Evolutionary conservation across 2,329 filamentous ascomycete genomes (phyloP).

Genomic region (Xylaria sp.): DNA sequence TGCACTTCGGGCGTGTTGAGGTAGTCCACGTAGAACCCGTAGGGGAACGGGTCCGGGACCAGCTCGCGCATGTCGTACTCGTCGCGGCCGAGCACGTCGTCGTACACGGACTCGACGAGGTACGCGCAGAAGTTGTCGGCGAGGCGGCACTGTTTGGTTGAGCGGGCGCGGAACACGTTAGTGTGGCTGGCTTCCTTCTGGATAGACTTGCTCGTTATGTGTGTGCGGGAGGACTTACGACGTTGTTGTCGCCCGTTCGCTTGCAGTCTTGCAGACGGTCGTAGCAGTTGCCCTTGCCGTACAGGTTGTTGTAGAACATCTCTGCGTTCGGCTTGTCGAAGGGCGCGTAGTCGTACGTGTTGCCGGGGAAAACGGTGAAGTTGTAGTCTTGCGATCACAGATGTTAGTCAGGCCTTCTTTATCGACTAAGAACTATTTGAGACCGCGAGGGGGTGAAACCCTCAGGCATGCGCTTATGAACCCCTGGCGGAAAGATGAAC

Average conservation of each 20-base stretch:
- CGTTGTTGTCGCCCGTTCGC: slow-evolving; percentile 58
- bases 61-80: slow-evolving; percentile 71
- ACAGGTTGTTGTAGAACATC: slow-evolving; percentile 68
- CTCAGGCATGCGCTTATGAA: not conserved
- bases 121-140: slow-evolving; percentile 67
- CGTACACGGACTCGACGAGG: slow-evolving; percentile 64
- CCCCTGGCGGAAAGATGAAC: not conserved
- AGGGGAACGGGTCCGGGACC: slow-evolving; percentile 67
- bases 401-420: not conserved
- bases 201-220: too few species aligned
- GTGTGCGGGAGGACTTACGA: slow-evolving; percentile 43
- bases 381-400: slow-evolving; percentile 58
- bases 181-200: not conserved
- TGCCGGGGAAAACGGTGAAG: slow-evolving; percentile 65
- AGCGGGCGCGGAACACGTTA: not conserved
- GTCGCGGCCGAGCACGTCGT: slow-evolving; percentile 63
- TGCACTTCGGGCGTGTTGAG: slow-evolving; percentile 66
- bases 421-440: not conserved
- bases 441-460: not conserved
- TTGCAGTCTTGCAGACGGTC: slow-evolving; percentile 68
- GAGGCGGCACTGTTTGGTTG: slow-evolving; percentile 55
- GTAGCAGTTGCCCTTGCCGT: slow-evolving; percentile 69
- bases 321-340: slow-evolving; percentile 61
- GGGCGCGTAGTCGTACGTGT: slow-evolving; percentile 66
- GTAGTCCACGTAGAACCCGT: slow-evolving; percentile 65